Conservation (phyloP, 257 asterid genomes). For the Euphrasia confusa region DNA sequence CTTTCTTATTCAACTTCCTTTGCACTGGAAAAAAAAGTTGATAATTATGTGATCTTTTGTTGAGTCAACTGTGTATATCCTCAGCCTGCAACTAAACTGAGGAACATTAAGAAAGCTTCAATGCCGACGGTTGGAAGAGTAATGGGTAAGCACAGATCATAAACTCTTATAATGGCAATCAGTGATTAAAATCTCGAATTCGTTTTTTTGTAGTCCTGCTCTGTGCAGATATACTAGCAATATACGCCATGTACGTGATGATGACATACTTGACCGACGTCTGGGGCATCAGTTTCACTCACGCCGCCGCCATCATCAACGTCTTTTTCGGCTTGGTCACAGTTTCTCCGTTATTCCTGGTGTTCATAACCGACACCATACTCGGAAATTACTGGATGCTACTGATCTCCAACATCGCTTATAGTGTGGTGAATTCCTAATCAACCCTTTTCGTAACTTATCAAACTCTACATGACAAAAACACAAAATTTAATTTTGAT, state of each 20-base stretch:
- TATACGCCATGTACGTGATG: conserved; percentile 33
- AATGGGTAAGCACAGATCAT: conserved; percentile 20
- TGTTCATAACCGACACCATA: conserved; percentile 22
- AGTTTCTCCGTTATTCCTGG: conserved; percentile 15
- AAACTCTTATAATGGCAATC: background rate
- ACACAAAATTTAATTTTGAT: background rate
- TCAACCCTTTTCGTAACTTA: background rate
- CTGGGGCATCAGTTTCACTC: conserved; percentile 36
- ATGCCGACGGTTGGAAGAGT: conserved; percentile 34
- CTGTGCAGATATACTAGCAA: conserved; percentile 39
- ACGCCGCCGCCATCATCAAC: conserved; percentile 31
- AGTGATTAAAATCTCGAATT: background rate
- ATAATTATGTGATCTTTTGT: background rate
- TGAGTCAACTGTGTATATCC: background rate
- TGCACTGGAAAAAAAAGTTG: background rate
- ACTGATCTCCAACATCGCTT: conserved; percentile 29
- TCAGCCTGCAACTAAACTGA: background rate
- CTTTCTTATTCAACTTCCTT: conserved; percentile 2
- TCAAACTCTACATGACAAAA: background rate
- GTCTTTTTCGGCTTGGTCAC: conserved; percentile 27
- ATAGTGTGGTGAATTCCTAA: conserved; percentile 14
- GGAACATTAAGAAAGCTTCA: background rate
- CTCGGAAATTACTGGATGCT: conserved; percentile 27
- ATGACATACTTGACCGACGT: conserved; percentile 34
- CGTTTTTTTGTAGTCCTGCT: conserved; percentile 23